These are phyloP conservation scores for Chrysanthemum seticuspe DNA, from an alignment of 129 eudicot genomes.

Conservation along the genomic window DNA sequence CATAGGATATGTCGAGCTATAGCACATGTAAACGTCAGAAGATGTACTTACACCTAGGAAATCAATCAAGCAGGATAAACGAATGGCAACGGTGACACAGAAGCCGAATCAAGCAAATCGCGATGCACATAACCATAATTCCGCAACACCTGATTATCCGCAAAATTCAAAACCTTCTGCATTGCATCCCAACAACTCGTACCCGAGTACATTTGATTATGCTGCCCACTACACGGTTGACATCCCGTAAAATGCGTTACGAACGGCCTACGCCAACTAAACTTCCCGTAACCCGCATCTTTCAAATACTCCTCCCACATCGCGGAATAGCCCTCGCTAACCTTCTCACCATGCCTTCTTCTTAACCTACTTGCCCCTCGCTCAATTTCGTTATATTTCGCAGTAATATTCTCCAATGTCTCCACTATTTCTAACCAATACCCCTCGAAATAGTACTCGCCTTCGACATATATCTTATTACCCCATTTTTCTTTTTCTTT, in stretches of 20 bases:
- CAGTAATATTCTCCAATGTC: conserved; percentile 45
- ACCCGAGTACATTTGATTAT: conserved; percentile 60
- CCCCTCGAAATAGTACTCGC: conserved; percentile 77
- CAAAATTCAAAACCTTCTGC: conserved; percentile 65
- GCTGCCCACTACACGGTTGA: conserved; percentile 84
- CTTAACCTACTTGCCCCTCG: conserved; percentile 45
- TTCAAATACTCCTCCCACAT: conserved; percentile 57
- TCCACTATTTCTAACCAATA: conserved; percentile 84
- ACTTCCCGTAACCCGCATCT: conserved; percentile 52
- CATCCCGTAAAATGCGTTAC: conserved; percentile 93
- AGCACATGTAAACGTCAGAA: too few species aligned
- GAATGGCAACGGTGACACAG: conserved; percentile 52
- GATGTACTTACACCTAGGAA: conserved; percentile 1
- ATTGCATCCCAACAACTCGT: conserved; percentile 62
- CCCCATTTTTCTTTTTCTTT: conserved; percentile 74
- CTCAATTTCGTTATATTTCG: conserved; percentile 41
- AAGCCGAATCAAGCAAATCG: conserved; percentile 52
- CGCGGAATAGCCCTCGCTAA: conserved; percentile 44
- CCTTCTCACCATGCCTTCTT: conserved; percentile 74
- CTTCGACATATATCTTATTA: conserved; percentile 63
- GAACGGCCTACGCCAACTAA: conserved; percentile 71
- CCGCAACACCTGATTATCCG: conserved; percentile 86
- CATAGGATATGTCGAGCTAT: too few species aligned
- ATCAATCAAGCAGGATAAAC: conserved; percentile 52
- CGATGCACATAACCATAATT: conserved; percentile 69